phyloP scores from a whole-genome alignment of 345 rosid species.

The Cardamine chenopodiifolia region DNA sequence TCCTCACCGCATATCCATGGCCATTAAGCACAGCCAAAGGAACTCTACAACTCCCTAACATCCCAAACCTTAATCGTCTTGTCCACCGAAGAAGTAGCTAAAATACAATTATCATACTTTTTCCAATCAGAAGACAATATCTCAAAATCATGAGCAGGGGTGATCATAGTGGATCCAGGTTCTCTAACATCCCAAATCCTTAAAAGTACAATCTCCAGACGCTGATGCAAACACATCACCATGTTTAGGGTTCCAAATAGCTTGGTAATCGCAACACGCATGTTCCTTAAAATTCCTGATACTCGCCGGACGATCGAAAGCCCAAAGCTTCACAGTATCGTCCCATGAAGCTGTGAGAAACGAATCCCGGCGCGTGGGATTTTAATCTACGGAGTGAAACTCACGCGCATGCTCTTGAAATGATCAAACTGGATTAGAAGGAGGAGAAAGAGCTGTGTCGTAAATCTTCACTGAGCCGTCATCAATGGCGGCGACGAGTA shows the following conservation, averaged over 20 bases:
- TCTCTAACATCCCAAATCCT: constrained; percentile 93
- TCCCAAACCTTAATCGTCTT: constrained; percentile 83
- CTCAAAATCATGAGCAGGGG: constrained; percentile 86
- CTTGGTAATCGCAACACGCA: constrained; percentile 82
- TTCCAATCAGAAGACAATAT: constrained; percentile 88
- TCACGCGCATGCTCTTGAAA: constrained; percentile 93
- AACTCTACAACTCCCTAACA: constrained; percentile 68
- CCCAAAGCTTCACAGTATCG: constrained; percentile 89
- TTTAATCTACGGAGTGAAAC: constrained; percentile 79
- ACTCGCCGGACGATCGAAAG: constrained; percentile 81
- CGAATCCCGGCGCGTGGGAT: constrained; percentile 92
- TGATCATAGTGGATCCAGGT: constrained; percentile 87
- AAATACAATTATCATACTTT: constrained; percentile 79
- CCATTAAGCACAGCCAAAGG: constrained; percentile 79
- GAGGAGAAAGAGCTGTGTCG: constrained; percentile 75
- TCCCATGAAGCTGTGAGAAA: constrained; percentile 92
- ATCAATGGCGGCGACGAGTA: constrained; percentile 72
- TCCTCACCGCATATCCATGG: constrained; percentile 84
- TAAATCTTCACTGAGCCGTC: constrained; percentile 91
- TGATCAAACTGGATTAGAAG: constrained; percentile 74
- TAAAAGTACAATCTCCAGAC: constrained; percentile 78
- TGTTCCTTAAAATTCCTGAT: constrained; percentile 89
- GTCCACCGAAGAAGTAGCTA: constrained; percentile 84
- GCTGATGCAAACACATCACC: constrained; percentile 93
- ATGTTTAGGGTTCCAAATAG: constrained; percentile 85